A percentile compares a stretch with the other conserved stretches of the same genome.
Evolutionary conservation across 495 filamentous ascomycete genomes (phyloP).

Genomic region (Cudoniella acicularis): DNA sequence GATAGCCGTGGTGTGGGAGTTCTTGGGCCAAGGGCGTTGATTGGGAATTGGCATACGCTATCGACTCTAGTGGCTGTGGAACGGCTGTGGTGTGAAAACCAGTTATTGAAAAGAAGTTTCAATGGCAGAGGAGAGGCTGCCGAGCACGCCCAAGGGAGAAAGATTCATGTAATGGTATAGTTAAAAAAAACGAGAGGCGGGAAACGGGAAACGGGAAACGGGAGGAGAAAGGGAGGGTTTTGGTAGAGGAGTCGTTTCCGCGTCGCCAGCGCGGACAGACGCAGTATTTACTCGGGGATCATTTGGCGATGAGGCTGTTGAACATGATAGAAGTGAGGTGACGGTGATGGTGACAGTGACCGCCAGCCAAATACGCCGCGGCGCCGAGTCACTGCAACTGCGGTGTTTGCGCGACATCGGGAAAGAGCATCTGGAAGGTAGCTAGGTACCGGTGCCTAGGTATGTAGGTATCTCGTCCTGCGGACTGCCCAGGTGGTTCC

Average conservation of each 20-base stretch:
- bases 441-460: no score
- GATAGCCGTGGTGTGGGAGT: not conserved
- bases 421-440: no score
- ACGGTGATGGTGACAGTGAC: no score
- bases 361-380: no score
- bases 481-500: no score
- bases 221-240: not conserved
- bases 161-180: no score
- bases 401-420: not conserved
- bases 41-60: not conserved
- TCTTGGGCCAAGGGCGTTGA: not conserved
- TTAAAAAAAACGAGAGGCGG: not conserved
- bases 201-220: not conserved
- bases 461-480: no score
- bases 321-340: no score
- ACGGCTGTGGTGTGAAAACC: no score
- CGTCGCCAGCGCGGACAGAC: no score
- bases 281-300: no score
- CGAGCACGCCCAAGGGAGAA: not conserved
- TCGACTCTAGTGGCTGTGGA: not conserved
- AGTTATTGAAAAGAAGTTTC: not conserved
- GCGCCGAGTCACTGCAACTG: not conserved
- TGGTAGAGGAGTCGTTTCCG: not conserved
- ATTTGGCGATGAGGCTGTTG: not conserved
- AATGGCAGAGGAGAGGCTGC: not conserved